A percentile compares a stretch with the other conserved stretches of the same genome.
phyloP scores from a whole-genome alignment of 805 yeast genomes.

The Lipomyces chichibuensis region DNA sequence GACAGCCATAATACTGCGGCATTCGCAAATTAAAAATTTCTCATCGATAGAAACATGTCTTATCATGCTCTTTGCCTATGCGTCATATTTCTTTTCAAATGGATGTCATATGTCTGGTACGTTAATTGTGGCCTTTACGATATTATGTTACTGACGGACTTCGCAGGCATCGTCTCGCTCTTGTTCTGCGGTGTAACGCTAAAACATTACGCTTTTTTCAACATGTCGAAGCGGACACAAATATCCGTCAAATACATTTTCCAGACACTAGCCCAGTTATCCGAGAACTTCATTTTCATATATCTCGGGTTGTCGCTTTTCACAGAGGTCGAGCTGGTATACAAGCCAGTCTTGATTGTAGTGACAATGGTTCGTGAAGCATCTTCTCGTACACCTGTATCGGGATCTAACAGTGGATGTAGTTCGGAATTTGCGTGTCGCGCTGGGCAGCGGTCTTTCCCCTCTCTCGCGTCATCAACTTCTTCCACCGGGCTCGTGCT shows the following conservation, averaged over 20 bases:
- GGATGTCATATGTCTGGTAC: conserved; percentile 98
- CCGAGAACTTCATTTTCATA: conserved; percentile 95
- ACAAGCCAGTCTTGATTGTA: conserved; percentile 89
- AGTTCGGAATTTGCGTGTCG: conserved; percentile 79
- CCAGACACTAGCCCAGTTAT: conserved; percentile 89
- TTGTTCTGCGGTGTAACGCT: conserved; percentile 95
- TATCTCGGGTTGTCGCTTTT: conserved; percentile 91
- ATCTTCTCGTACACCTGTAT: neutral
- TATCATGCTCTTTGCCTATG: conserved; percentile 87
- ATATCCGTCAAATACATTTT: conserved; percentile 93
- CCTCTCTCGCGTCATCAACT: conserved; percentile 78
- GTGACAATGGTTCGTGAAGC: conserved; percentile 59
- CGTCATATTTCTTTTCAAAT: conserved; percentile 94
- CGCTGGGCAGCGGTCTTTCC: conserved; percentile 99
- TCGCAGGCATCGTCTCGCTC: conserved; percentile 53
- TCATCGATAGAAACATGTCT: conserved; percentile 98
- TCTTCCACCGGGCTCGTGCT: conserved; percentile 65
- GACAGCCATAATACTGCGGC: conserved; percentile 87
- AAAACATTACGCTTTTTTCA: conserved; percentile 95
- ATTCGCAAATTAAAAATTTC: conserved; percentile 87
- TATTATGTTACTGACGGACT: neutral
- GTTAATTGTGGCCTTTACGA: neutral
- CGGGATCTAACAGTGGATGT: neutral
- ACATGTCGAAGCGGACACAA: conserved; percentile 97
- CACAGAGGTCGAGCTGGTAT: conserved; percentile 93